phyloP scores from a whole-genome alignment of 306 rosid genomes.

The apple (Malus domestica) region ASM211411v1 NC_041795.1:7182001-7182500 shows the following conservation, averaged over 20 bases:
- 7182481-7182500: too few species aligned
- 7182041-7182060: background rate
- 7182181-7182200: slow-evolving; percentile 2
- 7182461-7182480: background rate
- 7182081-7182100: background rate
- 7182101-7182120: background rate
- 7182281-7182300: background rate
- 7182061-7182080: background rate
- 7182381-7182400: background rate
- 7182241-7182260: slow-evolving; percentile 9
- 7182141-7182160: slow-evolving; percentile 26
- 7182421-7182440: background rate
- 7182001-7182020: slow-evolving; percentile 7
- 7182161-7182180: slow-evolving; percentile 6
- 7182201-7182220: slow-evolving; percentile 6
- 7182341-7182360: slow-evolving; percentile 28
- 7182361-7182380: slow-evolving; percentile 12
- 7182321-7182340: background rate
- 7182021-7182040: background rate
- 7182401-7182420: background rate
- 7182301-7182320: background rate
- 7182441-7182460: background rate
- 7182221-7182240: slow-evolving; percentile 12
- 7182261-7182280: background rate
- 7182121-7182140: background rate